These are phyloP conservation scores for Syzygium malaccense DNA, from an alignment of 441 rosid genomes.

Conservation along the genomic window DNA sequence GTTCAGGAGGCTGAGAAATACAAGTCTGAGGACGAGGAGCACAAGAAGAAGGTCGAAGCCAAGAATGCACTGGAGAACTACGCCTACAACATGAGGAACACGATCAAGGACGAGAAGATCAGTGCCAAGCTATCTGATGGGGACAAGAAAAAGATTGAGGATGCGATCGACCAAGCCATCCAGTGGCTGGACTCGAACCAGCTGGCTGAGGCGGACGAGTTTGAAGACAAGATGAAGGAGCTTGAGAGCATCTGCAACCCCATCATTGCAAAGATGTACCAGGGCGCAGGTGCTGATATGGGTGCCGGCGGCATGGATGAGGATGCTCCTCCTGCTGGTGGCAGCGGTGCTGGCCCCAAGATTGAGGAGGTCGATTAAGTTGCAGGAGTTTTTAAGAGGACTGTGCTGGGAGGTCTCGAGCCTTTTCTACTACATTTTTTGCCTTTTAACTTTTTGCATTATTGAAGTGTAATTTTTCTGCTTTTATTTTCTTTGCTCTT, in stretches of 20 bases:
- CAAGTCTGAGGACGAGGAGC: not conserved
- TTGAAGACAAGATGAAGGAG: not conserved
- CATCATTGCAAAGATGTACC: not conserved
- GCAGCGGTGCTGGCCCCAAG: conserved; percentile 1
- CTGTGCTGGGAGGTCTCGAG: not conserved
- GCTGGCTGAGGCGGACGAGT: not conserved
- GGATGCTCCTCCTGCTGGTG: not conserved
- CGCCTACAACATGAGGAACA: not conserved
- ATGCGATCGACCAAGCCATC: not conserved
- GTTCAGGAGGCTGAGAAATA: not conserved
- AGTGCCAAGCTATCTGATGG: not conserved
- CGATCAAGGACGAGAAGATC: not conserved
- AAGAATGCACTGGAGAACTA: not conserved
- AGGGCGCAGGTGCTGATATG: not conserved
- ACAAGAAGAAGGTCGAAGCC: not conserved
- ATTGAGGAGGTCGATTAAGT: conserved; percentile 1
- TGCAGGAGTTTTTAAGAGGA: not conserved
- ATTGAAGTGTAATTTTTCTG: not conserved
- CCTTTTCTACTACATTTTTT: not conserved
- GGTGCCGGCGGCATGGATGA: not conserved
- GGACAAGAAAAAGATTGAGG: not conserved
- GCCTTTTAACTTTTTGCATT: not conserved
- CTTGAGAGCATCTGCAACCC: not conserved
- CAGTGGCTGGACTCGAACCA: not conserved
- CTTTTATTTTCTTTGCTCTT: not conserved